Evolutionary conservation across 768 basidiomycete species (phyloP).

Genomic region (Lentinula aciculospora): DNA sequence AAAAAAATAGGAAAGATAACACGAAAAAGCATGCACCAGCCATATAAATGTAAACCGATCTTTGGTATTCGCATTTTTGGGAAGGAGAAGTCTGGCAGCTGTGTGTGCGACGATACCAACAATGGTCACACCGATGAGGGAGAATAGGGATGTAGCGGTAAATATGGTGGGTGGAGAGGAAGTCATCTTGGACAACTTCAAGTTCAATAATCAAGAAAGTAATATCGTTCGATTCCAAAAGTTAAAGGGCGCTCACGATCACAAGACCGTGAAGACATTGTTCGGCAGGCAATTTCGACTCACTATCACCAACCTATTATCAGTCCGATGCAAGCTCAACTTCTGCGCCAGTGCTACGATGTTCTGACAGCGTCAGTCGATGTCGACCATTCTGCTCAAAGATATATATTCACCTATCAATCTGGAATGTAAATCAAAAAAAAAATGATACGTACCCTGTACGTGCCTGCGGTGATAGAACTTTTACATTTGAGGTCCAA

Average conservation of each 20-base stretch:
- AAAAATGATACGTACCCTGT: background rate
- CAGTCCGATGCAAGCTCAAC: no score
- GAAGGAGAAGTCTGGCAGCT: constrained; percentile 52
- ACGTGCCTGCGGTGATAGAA: background rate
- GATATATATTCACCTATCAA: background rate
- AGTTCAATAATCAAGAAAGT: background rate
- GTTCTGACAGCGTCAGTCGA: no score
- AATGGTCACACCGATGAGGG: constrained; percentile 52
- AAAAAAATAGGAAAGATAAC: background rate
- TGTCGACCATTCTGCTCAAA: no score
- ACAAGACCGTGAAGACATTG: background rate
- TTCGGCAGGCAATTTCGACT: no score
- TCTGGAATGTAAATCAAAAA: no score
- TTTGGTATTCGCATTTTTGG: constrained; percentile 56
- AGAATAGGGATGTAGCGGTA: constrained; percentile 57
- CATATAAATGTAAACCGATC: constrained; percentile 73
- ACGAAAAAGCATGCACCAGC: constrained; percentile 44
- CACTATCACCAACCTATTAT: no score
- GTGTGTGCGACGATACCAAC: constrained; percentile 46
- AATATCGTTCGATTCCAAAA: background rate
- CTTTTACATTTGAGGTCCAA: background rate
- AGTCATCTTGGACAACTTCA: background rate
- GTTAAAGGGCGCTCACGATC: no score
- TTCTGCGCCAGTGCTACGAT: no score
- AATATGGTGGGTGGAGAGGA: constrained; percentile 26